These are phyloP conservation scores for Fragosphaeria purpurea DNA, from an alignment of 2,329 filamentous ascomycete species.

Conservation along the genomic window DNA sequence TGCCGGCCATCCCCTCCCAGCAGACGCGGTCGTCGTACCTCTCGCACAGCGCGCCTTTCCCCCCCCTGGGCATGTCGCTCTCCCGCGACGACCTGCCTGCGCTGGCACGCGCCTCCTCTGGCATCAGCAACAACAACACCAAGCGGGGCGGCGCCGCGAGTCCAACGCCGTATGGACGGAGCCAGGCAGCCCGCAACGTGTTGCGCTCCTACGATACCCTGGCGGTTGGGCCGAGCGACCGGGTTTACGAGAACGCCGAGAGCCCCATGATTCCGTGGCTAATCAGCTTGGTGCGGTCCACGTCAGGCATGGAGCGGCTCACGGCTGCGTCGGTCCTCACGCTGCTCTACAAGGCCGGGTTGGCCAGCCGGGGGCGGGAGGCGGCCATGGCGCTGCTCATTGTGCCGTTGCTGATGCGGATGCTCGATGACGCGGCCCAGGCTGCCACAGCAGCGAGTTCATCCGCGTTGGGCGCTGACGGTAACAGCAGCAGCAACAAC, in stretches of 20 bases:
- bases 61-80: slow-evolving; percentile 38
- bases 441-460: neutral
- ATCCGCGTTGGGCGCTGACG: slow-evolving; percentile 15
- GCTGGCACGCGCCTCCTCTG: neutral
- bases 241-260: slow-evolving; percentile 47
- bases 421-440: slow-evolving; percentile 28
- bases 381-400: slow-evolving; percentile 55
- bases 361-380: slow-evolving; percentile 55
- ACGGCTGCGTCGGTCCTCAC: slow-evolving; percentile 62
- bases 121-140: slow-evolving; percentile 18
- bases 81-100: slow-evolving; percentile 25
- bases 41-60: slow-evolving; percentile 36
- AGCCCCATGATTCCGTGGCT: slow-evolving; percentile 66
- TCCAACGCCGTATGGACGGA: no score
- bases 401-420: slow-evolving; percentile 58
- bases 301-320: slow-evolving; percentile 48
- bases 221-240: no score
- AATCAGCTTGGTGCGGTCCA: slow-evolving; percentile 50
- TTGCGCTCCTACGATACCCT: no score
- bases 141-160: slow-evolving; percentile 7
- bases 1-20: slow-evolving; percentile 44
- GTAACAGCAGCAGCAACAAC: slow-evolving; percentile 25
- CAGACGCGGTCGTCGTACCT: slow-evolving; percentile 19
- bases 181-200: no score
- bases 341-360: slow-evolving; percentile 56